Evolutionary conservation across 805 yeast genomes (phyloP), one percentile per base, ranked within the genome.

Genomic region (Lipomyces lipofer): DNA sequence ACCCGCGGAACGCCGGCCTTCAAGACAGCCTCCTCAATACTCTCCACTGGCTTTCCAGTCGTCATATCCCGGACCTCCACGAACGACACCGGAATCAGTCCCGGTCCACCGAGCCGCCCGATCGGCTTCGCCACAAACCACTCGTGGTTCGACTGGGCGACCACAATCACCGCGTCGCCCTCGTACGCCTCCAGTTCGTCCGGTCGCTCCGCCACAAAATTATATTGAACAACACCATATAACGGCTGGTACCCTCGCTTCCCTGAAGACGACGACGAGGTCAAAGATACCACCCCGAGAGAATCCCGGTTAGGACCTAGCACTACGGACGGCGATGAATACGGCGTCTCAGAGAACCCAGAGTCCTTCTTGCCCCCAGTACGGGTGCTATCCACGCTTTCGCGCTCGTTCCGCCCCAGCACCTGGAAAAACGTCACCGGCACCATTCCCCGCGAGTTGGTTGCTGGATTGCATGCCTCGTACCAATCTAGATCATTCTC

Each of bases 51-150:
- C 63, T 77, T 73, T 51, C 85, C 81, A 1, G 88, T 77, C 22
- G 82, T 75, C 54, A 90, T 78, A 69, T 94, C 96, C 38, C 92
- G 82, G 33, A 92, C 79, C 66, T 89, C 88, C 22, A 94, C 94
- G 66, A 87, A 94, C 17, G 88, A 81, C 4, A 88, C 91, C 0
- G 99, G 99, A 6, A 94, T 95, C 43, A 94, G 76, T 1, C 99
- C 99, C 0, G 98, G 98, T 0, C 97, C 99, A 24, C 99, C 67
- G 35, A 94, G 75, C 51, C 97, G 77, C 56, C 92, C 95, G 40
- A 94, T 87, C 12, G 97, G 97, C 69, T 94, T 94, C 4, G 97
- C 98, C 56, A 94, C 94, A 64, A 90, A 91, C 99, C 99, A 94
- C 72, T 95, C 99, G 61, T 77, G 86, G 52, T 89, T 90, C 67